A percentile compares a stretch with the other conserved stretches of the same genome.
These are phyloP conservation scores for Sarocladium brachiariae DNA, from an alignment of 2,329 filamentous ascomycete genomes.

Conservation along the genomic window DNA sequence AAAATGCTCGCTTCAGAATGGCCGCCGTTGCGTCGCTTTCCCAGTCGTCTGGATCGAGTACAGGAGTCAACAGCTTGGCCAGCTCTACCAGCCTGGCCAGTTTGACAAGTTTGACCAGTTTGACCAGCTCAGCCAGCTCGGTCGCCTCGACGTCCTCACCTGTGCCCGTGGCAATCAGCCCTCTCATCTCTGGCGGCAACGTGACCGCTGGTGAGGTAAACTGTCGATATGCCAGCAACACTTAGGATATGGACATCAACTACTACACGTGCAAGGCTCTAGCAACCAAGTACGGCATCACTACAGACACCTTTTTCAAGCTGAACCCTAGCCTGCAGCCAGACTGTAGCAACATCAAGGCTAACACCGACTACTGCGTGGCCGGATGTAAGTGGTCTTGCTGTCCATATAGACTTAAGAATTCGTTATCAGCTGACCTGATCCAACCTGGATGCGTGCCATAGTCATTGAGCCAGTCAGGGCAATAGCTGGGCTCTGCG, in stretches of 20 bases:
- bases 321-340: conserved; percentile 21
- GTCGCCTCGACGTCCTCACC: too few relatives aligned
- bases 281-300: conserved; percentile 16
- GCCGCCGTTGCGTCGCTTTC: too few relatives aligned
- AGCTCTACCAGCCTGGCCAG: too few relatives aligned
- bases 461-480: conserved; percentile 21
- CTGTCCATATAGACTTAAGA: too few relatives aligned
- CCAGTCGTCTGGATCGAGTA: too few relatives aligned
- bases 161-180: too few relatives aligned
- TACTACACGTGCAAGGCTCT: conserved; percentile 21
- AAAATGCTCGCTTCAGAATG: too few relatives aligned
- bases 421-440: background rate
- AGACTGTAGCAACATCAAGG: conserved; percentile 22
- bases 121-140: too few relatives aligned
- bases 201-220: conserved; percentile 15
- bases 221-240: conserved; percentile 15
- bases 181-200: too few relatives aligned
- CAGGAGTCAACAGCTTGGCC: too few relatives aligned
- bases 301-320: conserved; percentile 18
- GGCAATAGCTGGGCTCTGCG: conserved; percentile 6
- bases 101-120: too few relatives aligned
- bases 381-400: conserved; percentile 20
- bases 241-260: conserved; percentile 15
- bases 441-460: background rate
- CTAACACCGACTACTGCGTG: conserved; percentile 22